Evolutionary conservation across 1,284 basidiomycete genomes (phyloP), one percentile per base, ranked within the genome.

Genomic region (Quambalaria eucalypti): DNA sequence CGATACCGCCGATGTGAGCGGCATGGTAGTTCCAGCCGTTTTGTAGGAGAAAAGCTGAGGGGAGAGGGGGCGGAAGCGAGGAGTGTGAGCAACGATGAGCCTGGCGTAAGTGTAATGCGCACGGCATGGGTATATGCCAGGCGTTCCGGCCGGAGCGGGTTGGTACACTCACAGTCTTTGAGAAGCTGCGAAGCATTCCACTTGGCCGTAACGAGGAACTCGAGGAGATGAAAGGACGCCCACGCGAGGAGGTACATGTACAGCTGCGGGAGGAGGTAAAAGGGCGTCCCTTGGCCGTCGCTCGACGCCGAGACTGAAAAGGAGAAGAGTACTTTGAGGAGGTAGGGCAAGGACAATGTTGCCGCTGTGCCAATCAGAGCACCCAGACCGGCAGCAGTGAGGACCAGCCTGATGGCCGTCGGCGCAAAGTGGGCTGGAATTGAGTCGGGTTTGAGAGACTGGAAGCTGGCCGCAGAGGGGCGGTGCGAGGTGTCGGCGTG

Each of bases 111-210:
- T 8, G 10, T 19, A 5, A 7, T 48, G 14, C 9, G 46, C 46
- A 9, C 23, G 21, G 46, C 10, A n/a, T 10, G 9, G n/a, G n/a
- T n/a, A n/a, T n/a, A n/a, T n/a, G n/a, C n/a, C n/a, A n/a, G n/a
- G n/a, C n/a, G 30, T 8, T 33, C 8, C 30, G 30, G 19, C 6
- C 21, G 39, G 29, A 2, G 23, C 33, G 16, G 26, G 21, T 25
- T 8, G 9, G 14, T 9, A 12, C 14, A 62, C 63, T 80, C 74
- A 95, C 92, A 93, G 74, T 95, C 90, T 2, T 93, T 84, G 59
- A 85, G 90, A 68, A 92, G 87, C 75, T 92, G 93, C 52, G 87
- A 86, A 38, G 86, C 78, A 76, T 98, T 98, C 87, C 89, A 98
- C 19, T 88, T 87, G 1, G 92, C 91, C 3, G 95, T 97, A 6